Conservation (phyloP, 2,329 filamentous ascomycete species). For the Thelonectria blattea region DNA sequence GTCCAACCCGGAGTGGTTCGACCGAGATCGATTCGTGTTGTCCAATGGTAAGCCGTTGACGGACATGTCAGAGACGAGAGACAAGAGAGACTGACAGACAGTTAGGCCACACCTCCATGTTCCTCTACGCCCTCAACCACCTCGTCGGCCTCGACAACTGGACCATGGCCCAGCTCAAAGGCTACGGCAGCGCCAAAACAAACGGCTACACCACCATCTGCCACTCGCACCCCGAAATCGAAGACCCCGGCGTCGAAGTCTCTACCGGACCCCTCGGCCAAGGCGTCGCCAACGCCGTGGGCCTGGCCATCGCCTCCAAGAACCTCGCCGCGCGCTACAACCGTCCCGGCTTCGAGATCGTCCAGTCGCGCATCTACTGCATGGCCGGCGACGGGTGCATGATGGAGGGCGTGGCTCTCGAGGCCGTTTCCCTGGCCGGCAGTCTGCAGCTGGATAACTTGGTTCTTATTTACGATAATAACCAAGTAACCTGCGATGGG, state of each 20-base stretch:
- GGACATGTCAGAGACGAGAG: neutral
- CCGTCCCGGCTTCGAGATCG: conserved; percentile 52
- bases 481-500: conserved; percentile 63
- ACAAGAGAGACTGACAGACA: neutral
- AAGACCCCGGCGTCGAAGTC: conserved; percentile 61
- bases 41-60: conserved; percentile 52
- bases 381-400: conserved; percentile 62
- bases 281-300: conserved; percentile 62
- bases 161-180: conserved; percentile 59
- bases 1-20: conserved; percentile 58
- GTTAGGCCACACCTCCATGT: conserved; percentile 54
- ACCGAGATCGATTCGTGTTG: conserved; percentile 64
- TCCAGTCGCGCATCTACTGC: conserved; percentile 58
- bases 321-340: conserved; percentile 59
- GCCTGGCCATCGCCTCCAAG: conserved; percentile 61
- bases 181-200: conserved; percentile 50
- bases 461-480: conserved; percentile 63
- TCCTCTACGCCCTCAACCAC: conserved; percentile 57
- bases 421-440: conserved; percentile 60
- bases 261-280: conserved; percentile 64
- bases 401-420: conserved; percentile 61
- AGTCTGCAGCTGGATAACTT: conserved; percentile 59
- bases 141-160: conserved; percentile 56
- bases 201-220: conserved; percentile 40
- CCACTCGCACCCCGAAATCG: conserved; percentile 61